Evolutionary conservation across 2,329 filamentous ascomycete genomes (phyloP).

Genomic region (Talaromyces sp.): DNA sequence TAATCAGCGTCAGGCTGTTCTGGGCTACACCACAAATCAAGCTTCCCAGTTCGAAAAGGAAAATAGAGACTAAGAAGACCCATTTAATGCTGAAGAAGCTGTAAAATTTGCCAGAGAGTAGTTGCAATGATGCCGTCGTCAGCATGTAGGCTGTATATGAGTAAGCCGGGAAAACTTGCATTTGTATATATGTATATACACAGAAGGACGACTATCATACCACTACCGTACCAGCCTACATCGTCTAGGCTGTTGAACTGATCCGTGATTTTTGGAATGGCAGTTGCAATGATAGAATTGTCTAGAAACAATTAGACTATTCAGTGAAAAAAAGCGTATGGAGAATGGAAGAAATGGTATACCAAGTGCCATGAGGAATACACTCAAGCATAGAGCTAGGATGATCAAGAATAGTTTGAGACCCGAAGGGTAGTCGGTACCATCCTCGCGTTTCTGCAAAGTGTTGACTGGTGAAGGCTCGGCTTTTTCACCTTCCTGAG

Average conservation of each 20-base stretch:
- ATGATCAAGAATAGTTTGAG: constrained; percentile 6
- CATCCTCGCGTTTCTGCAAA: constrained; percentile 7
- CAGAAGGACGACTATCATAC: constrained; percentile 12
- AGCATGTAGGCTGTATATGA: constrained; percentile 39
- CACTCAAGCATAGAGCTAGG: constrained; percentile 3
- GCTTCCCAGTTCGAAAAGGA: constrained; percentile 47
- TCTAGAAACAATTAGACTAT: not conserved
- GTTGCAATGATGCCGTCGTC: constrained; percentile 33
- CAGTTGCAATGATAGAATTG: constrained; percentile 33
- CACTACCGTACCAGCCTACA: constrained; percentile 37
- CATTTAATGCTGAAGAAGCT: constrained; percentile 38
- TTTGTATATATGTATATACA: constrained; percentile 27
- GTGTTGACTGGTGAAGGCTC: not conserved
- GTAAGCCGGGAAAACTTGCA: constrained; percentile 24
- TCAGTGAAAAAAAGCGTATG: not conserved
- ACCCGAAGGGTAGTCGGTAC: constrained; percentile 4
- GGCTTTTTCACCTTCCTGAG: not conserved
- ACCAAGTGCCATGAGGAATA: constrained; percentile 10
- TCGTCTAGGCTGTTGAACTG: constrained; percentile 31
- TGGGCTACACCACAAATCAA: constrained; percentile 42
- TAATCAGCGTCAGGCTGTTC: constrained; percentile 30
- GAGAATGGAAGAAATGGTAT: not conserved
- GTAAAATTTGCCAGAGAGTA: constrained; percentile 47
- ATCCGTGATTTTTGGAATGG: constrained; percentile 29
- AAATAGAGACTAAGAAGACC: constrained; percentile 26